Evolutionary conservation across 805 yeast genomes (phyloP).

Genomic region (Wickerhamia fluorescens): DNA sequence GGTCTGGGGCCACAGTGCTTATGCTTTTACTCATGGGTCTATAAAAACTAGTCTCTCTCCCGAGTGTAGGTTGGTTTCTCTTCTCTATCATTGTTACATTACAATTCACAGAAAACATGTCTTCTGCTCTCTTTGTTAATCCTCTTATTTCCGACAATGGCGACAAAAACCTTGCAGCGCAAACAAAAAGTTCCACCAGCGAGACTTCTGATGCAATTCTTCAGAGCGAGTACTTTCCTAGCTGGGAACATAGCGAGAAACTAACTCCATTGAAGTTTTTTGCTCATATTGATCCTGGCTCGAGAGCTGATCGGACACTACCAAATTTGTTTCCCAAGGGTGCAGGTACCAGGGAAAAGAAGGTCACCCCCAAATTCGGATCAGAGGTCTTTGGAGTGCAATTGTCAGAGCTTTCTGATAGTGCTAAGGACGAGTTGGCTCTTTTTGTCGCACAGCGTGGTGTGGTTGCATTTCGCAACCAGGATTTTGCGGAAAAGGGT

Average conservation of each 20-base stretch:
- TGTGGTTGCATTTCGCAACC: constrained; percentile 27
- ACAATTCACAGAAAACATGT: too few species aligned
- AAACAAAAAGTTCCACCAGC: too few species aligned
- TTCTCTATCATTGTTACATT: too few species aligned
- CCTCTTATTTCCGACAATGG: too few species aligned
- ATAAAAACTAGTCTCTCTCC: too few species aligned
- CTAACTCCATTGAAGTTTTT: constrained; percentile 20
- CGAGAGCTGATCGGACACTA: constrained; percentile 15
- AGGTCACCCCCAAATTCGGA: constrained; percentile 27
- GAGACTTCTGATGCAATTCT: background rate
- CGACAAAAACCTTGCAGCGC: too few species aligned
- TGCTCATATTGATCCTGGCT: constrained; percentile 23
- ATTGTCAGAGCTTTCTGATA: constrained; percentile 17
- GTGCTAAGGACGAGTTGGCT: constrained; percentile 28
- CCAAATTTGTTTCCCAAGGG: constrained; percentile 14
- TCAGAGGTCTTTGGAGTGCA: constrained; percentile 23
- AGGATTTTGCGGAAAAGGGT: constrained; percentile 27
- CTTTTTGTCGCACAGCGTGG: constrained; percentile 27
- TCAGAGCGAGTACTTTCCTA: constrained; percentile 19
- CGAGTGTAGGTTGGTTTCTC: too few species aligned
- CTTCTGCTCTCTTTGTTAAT: too few species aligned
- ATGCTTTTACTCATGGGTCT: too few species aligned
- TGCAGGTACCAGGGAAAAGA: constrained; percentile 10
- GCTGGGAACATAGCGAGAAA: constrained; percentile 29
- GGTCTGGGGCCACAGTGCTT: too few species aligned